Evolutionary conservation across 495 filamentous ascomycete genomes (phyloP).

Genomic region (Aspergillus panamensis): DNA sequence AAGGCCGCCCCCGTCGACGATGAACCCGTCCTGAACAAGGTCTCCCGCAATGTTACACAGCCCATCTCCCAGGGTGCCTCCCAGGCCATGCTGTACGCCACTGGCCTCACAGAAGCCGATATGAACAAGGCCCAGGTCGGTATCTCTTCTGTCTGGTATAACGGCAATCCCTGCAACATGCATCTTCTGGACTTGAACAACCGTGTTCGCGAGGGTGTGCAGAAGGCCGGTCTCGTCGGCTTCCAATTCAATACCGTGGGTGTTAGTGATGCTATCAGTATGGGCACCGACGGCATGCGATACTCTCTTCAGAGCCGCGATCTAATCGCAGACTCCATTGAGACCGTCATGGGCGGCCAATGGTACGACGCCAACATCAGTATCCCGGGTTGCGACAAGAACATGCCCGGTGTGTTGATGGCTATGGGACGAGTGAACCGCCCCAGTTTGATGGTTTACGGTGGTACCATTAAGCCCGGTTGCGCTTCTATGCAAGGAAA

Average conservation of each 20-base stretch:
- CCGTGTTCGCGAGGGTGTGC: slow-evolving; percentile 79
- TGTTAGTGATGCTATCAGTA: slow-evolving; percentile 66
- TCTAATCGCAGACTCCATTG: slow-evolving; percentile 94
- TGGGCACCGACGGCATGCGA: slow-evolving; percentile 74
- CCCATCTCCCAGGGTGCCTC: slow-evolving; percentile 97
- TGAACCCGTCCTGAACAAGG: slow-evolving; percentile 62
- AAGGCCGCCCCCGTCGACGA: slow-evolving; percentile 36
- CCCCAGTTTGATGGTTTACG: slow-evolving; percentile 95
- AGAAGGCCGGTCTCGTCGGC: slow-evolving; percentile 71
- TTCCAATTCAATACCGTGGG: slow-evolving; percentile 98
- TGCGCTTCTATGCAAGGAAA: slow-evolving; percentile 68
- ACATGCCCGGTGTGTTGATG: slow-evolving; percentile 98
- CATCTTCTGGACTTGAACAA: slow-evolving; percentile 86
- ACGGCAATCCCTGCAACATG: slow-evolving; percentile 99
- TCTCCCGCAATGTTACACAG: slow-evolving; percentile 82
- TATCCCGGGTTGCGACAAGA: slow-evolving; percentile 99
- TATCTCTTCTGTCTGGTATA: slow-evolving; percentile 86
- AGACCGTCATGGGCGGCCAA: slow-evolving; percentile 98
- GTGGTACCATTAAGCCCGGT: slow-evolving; percentile 89
- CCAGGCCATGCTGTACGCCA: slow-evolving; percentile 98
- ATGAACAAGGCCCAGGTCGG: slow-evolving; percentile 95
- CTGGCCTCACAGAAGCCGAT: slow-evolving; percentile 76
- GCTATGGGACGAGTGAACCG: slow-evolving; percentile 95
- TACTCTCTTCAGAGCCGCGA: slow-evolving; percentile 93
- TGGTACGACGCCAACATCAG: slow-evolving; percentile 99